Percentiles rank a stretch among this genome's conserved stretches.
These are phyloP conservation scores for Aquilaria yunnanensis DNA, from an alignment of 345 rosid species.

Conservation along the genomic window DNA sequence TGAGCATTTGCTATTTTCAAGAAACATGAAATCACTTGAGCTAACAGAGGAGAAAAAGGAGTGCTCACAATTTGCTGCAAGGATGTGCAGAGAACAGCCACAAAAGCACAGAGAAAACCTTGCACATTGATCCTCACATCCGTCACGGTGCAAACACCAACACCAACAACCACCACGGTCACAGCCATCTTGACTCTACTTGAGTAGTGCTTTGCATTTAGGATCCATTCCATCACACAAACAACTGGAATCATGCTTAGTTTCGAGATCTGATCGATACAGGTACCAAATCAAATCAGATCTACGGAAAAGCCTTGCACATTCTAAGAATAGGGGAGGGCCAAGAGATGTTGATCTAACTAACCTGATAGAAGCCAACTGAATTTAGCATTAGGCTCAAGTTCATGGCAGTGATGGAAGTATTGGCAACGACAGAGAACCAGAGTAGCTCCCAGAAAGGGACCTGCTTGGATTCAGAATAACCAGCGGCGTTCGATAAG, in stretches of 20 bases:
- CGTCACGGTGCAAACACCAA: slow-evolving; percentile 18
- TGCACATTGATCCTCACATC: slow-evolving; percentile 18
- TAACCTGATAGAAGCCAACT: slow-evolving; percentile 21
- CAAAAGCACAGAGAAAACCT: slow-evolving; percentile 16
- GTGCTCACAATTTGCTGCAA: slow-evolving; percentile 20
- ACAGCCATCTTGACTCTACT: slow-evolving; percentile 14
- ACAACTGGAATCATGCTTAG: slow-evolving; percentile 22
- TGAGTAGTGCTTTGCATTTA: slow-evolving; percentile 15
- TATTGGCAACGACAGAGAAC: slow-evolving; percentile 20
- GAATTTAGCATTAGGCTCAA: slow-evolving; percentile 20
- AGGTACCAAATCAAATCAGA: slow-evolving; percentile 1
- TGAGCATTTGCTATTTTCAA: too few relatives aligned
- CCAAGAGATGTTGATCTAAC: neutral
- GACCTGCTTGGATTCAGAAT: slow-evolving; percentile 8
- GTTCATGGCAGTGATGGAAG: slow-evolving; percentile 20
- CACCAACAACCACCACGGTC: slow-evolving; percentile 17
- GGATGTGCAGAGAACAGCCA: slow-evolving; percentile 16
- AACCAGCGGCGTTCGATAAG: slow-evolving; percentile 16
- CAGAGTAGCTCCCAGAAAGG: slow-evolving; percentile 21
- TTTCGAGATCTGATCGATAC: slow-evolving; percentile 14
- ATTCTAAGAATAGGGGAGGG: neutral
- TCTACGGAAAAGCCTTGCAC: too few relatives aligned
- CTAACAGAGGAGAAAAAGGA: neutral
- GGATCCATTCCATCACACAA: slow-evolving; percentile 20
- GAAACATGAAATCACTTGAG: too few relatives aligned